Base-by-base conservation (phyloP, 75 land plant genomes). In the Cupressus sempervirens region DNA sequence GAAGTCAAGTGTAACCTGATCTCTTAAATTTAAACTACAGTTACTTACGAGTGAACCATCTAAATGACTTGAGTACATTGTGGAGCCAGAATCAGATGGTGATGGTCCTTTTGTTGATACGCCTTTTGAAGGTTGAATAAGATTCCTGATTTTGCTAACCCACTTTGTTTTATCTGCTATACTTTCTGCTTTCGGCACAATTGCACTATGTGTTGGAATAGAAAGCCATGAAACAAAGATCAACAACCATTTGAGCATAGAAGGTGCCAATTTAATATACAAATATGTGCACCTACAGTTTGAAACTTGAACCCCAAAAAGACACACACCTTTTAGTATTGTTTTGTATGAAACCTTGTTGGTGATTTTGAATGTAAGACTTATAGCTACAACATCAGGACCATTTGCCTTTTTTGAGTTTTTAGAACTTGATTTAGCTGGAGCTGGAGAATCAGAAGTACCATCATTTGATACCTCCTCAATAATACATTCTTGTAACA, bases 121-220 rank as follows among this genome's bases (percentile, higher is more conserved):
- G 62, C 93, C 94, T 87, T 90, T 96, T 48, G 88, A 80, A 65
- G 93, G 85, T 48, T 87, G 89, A 50, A 89, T 89, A 80, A 94
- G 88, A 81, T 83, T 87, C 82, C 91, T 84, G 62, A 96, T 82
- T 86, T 93, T 96, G 52, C 87, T 87, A 83, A 94, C 81, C 99
- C 98, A 96, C 62, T 96, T 98, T 48, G 52, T 82, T 85, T 94
- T 98, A 52, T 98, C 99, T 35, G 92, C 91, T 87, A 92, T 89
- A 80, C 87, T 96, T 86, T 98, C 99, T 80, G 99, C 99, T 92
- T 98, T 98, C 86, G 96, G 83, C 5, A 94, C 40, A 73, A 98
- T 86, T 82, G 92, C 91, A 88, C 93, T 92, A 34, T 94, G 94
- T 30, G 95, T 98, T 98, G 96, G 92, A 91, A 81, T 5, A 72